Evolutionary conservation across 2,329 filamentous ascomycete species (phyloP).

Genomic region (Colletotrichum tropicale): DNA sequence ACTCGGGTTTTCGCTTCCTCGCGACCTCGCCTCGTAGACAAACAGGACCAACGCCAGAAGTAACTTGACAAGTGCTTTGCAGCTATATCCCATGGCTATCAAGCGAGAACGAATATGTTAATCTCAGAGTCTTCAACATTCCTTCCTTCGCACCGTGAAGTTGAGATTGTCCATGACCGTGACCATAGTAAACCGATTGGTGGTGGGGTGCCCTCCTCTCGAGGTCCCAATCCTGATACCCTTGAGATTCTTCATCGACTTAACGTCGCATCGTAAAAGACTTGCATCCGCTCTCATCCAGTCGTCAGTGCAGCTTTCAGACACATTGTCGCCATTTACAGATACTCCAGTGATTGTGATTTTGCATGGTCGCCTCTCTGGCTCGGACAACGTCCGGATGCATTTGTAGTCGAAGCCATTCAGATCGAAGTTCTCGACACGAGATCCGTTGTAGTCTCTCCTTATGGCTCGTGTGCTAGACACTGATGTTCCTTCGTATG

Average conservation of each 20-base stretch:
- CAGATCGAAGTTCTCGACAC: not conserved
- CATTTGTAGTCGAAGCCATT: not conserved
- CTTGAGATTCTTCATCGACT: not conserved
- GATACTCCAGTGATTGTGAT: not conserved
- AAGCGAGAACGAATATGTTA: not conserved
- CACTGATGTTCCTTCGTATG: not conserved
- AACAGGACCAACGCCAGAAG: not conserved
- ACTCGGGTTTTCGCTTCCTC: not conserved
- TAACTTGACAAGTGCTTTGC: not conserved
- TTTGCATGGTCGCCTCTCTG: not conserved
- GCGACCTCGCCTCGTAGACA: not conserved
- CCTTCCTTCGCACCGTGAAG: not conserved
- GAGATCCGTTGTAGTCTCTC: not conserved
- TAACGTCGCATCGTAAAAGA: not conserved
- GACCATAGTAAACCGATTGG: not conserved
- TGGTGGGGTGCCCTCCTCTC: not conserved
- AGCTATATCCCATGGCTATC: not conserved
- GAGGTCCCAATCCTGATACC: not conserved
- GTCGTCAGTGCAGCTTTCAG: not conserved
- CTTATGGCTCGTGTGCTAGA: not conserved
- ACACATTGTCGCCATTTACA: not conserved
- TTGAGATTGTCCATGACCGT: not conserved
- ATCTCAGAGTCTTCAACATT: not conserved
- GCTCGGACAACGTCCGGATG: not conserved
- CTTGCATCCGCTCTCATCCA: not conserved